A percentile compares a stretch with the other conserved stretches of the same genome.
Evolutionary conservation across 768 basidiomycete genomes (phyloP).

Genomic region (Russula olivacea): DNA sequence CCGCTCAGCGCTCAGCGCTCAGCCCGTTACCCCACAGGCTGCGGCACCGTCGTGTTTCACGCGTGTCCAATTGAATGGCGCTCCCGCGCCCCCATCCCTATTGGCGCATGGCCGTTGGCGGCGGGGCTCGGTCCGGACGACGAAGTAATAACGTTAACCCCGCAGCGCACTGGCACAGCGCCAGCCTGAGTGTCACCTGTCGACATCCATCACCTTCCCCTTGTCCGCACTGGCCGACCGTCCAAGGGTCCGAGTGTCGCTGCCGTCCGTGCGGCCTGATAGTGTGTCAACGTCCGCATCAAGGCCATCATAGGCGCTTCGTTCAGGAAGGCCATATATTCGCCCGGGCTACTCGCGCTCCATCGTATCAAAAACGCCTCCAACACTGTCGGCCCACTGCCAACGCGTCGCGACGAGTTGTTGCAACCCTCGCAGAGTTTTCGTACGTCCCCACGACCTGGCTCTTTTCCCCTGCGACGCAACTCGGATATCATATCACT

Average conservation of each 20-base stretch:
- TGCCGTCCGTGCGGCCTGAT: slow-evolving; percentile 28
- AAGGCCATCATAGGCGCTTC: slow-evolving; percentile 70
- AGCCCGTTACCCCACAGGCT: too few relatives aligned
- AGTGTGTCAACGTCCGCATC: slow-evolving; percentile 54
- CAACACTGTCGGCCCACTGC: slow-evolving; percentile 74
- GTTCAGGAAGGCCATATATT: slow-evolving; percentile 71
- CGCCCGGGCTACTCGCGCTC: slow-evolving; percentile 57
- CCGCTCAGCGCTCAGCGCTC: too few relatives aligned
- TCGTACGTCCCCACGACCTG: too few relatives aligned
- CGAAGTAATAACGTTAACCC: slow-evolving; percentile 36
- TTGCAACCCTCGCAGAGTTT: too few relatives aligned
- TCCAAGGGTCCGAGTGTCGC: slow-evolving; percentile 28
- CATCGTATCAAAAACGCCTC: slow-evolving; percentile 69
- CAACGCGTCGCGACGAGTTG: slow-evolving; percentile 76
- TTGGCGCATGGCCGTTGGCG: slow-evolving; percentile 64
- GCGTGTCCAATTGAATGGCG: too few relatives aligned
- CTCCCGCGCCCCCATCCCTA: slow-evolving; percentile 24
- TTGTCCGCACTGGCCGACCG: slow-evolving; percentile 40
- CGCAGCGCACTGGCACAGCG: too few relatives aligned
- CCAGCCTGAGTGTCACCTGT: slow-evolving; percentile 35
- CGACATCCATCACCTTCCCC: slow-evolving; percentile 66
- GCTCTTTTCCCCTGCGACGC: slow-evolving; percentile 1
- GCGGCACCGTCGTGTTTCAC: too few relatives aligned
- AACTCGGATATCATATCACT: neutral
- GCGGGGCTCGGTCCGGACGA: slow-evolving; percentile 65